Percentiles rank a stretch among this genome's conserved stretches.
Conservation (phyloP, 2,329 filamentous ascomycete species). For the Mariannaea sp. region DNA sequence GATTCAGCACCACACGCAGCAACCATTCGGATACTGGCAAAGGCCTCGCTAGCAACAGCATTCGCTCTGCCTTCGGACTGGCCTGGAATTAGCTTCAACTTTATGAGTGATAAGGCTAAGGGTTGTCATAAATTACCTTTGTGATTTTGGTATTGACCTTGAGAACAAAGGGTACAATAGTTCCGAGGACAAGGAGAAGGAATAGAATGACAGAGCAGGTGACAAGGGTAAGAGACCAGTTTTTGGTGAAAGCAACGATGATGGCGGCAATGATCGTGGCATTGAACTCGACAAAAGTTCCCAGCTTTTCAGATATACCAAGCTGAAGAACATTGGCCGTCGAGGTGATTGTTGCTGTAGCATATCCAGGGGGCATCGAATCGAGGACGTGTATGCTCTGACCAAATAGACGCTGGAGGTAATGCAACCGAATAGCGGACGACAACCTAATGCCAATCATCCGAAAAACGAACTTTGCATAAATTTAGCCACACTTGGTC, state of each 20-base stretch:
- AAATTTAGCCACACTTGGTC: neutral
- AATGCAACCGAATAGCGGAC: slow-evolving; percentile 65
- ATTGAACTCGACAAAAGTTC: slow-evolving; percentile 60
- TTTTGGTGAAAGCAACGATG: slow-evolving; percentile 60
- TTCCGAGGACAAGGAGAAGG: slow-evolving; percentile 53
- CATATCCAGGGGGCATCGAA: slow-evolving; percentile 65
- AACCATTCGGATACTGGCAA: slow-evolving; percentile 65
- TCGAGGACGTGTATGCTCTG: slow-evolving; percentile 73
- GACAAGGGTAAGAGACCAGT: slow-evolving; percentile 64
- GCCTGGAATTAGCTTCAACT: slow-evolving; percentile 9
- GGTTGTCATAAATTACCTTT: slow-evolving; percentile 40
- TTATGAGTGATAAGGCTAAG: no score
- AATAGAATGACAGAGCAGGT: slow-evolving; percentile 62
- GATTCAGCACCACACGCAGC: slow-evolving; percentile 65
- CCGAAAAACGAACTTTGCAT: slow-evolving; percentile 60
- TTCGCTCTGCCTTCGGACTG: slow-evolving; percentile 61
- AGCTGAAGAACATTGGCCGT: slow-evolving; percentile 68
- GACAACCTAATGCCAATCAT: slow-evolving; percentile 67
- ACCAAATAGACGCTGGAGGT: slow-evolving; percentile 65
- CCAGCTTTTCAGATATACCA: slow-evolving; percentile 67
- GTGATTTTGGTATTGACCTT: slow-evolving; percentile 53
- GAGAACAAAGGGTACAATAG: slow-evolving; percentile 60
- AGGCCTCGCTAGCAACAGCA: slow-evolving; percentile 64
- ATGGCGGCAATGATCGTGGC: slow-evolving; percentile 58
- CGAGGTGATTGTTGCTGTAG: slow-evolving; percentile 66